These are phyloP conservation scores for Plasmopara halstedii DNA, from an alignment of 352 stramenopile species.

Conservation along the genomic window DNA sequence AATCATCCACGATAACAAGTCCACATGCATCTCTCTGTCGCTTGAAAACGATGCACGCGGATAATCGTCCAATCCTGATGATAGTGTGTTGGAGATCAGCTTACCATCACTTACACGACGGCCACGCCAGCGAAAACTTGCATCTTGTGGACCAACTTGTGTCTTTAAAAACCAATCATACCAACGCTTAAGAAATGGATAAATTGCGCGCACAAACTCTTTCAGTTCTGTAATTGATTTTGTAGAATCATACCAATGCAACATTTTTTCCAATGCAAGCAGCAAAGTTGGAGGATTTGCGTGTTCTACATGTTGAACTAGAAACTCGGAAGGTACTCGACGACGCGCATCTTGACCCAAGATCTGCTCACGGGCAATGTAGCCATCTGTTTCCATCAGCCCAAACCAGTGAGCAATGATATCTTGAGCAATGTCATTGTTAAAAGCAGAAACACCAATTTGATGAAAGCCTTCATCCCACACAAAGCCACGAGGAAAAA, in stretches of 20 bases:
- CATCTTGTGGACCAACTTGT: constrained; percentile 35
- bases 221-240: constrained; percentile 18
- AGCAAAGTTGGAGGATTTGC: constrained; percentile 90
- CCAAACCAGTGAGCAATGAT: constrained; percentile 85
- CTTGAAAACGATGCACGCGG: constrained; percentile 68
- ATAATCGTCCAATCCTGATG: constrained; percentile 91
- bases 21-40: constrained; percentile 84
- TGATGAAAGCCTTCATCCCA: constrained; percentile 96
- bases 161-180: constrained; percentile 71
- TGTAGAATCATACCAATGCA: constrained; percentile 24
- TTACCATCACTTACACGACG: constrained; percentile 58
- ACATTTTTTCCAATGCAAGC: constrained; percentile 74
- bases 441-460: constrained; percentile 74
- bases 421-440: constrained; percentile 61
- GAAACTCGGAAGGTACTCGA: constrained; percentile 83
- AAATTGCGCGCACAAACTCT: constrained; percentile 38
- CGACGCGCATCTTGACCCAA: constrained; percentile 51
- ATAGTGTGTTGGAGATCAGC: constrained; percentile 87
- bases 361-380: constrained; percentile 91
- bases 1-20: constrained; percentile 89
- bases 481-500: constrained; percentile 91
- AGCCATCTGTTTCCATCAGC: constrained; percentile 83
- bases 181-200: constrained; percentile 69
- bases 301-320: constrained; percentile 86
- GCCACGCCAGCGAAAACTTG: constrained; percentile 79